Evolutionary conservation across 2,329 filamentous ascomycete species (phyloP).

Genomic region (Nigrospora osmanthi): DNA sequence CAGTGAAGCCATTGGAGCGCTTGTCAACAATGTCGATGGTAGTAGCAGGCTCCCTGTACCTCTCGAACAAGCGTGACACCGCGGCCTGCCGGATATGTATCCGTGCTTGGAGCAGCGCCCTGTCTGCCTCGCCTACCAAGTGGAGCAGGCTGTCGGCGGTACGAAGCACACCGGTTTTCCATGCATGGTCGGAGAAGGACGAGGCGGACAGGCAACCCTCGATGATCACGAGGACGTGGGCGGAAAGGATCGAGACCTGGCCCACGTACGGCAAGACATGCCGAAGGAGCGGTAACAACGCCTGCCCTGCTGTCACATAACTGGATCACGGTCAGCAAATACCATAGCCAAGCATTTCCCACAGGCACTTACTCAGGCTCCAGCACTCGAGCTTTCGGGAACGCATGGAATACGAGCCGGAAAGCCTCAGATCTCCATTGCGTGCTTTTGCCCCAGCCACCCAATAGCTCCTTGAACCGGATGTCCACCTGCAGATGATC

Average conservation of each 20-base stretch:
- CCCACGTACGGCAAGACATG: neutral
- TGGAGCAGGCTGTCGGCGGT: neutral
- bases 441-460: neutral
- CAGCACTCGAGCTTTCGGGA: neutral
- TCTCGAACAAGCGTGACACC: neutral
- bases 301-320: neutral
- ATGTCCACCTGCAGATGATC: neutral
- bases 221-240: neutral
- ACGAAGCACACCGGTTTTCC: neutral
- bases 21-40: neutral
- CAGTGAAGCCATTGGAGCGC: neutral
- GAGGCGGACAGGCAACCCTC: neutral
- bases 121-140: neutral
- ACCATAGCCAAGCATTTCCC: neutral
- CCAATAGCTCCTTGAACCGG: neutral
- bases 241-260: neutral
- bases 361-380: neutral
- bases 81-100: neutral
- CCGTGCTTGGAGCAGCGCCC: neutral
- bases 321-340: neutral
- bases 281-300: neutral
- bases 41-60: neutral
- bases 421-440: neutral
- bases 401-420: neutral
- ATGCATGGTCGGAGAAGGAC: neutral